Evolutionary conservation across 176 grass and related monocot genomes (phyloP), one percentile per base, ranked within the genome.

Genomic region (Oryza brachyantha): DNA sequence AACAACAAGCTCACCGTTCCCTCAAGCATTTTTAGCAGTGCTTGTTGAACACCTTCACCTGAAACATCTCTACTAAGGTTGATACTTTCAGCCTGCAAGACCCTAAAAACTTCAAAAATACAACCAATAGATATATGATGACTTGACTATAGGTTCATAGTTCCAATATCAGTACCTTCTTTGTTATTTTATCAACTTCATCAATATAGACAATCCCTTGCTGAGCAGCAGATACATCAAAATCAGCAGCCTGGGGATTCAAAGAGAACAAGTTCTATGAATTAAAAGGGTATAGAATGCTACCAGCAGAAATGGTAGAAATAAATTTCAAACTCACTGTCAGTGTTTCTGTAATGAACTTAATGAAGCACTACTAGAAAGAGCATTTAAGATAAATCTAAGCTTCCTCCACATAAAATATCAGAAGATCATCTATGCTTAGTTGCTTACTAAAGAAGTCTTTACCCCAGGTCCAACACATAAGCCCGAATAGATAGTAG

Each of bases 131-230:
- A 79, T 38, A 34, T 21, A 84, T 21, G 54, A 66, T 19, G 13
- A 48, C 50, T 52, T 41, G 55, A 57, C 13, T 10, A 13, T 13
- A 72, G 55, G 40, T 32, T 32, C 31, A n/a, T n/a, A n/a, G n/a
- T 4, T 37, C 67, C 26, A 29, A 42, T 17, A 42, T 10, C 25
- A 67, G 41, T 68, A 93, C 91, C 87, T 93, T 93, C 60, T 93
- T 93, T 64, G 88, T 93, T 73, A 93, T 90, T 81, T 93, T 93
- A 85, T 93, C 91, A 72, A 93, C 88, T 90, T 93, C 91, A 32
- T 93, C 91, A 64, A 93, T 93, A 68, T 93, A 93, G 4, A 93
- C 74, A 1, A 93, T 90, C 36, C 91, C 91, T 68, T 93, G 91
- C 80, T 93, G 91, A 34, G 91, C 91, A 66, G 91, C 87, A 39